Conservation (phyloP, 106 monocot genomes). For the Dioscorea zingiberensis region DNA sequence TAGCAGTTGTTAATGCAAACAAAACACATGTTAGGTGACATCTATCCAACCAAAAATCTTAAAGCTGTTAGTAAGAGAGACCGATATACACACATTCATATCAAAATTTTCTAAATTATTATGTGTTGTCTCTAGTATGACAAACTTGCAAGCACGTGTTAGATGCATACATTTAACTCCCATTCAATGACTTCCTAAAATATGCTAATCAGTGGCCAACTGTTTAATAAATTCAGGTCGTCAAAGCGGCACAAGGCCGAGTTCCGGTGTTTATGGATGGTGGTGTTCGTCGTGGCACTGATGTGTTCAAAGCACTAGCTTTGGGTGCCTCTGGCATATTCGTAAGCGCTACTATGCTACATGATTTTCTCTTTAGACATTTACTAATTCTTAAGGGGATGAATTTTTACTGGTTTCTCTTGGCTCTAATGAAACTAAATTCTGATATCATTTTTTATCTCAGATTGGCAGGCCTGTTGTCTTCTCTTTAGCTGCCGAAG, state of each 20-base stretch:
- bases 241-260: constrained; percentile 45
- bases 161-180: too few relatives aligned
- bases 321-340: constrained; percentile 81
- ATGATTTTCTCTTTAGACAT: background rate
- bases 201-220: too few relatives aligned
- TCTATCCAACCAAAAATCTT: too few relatives aligned
- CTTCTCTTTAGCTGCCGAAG: constrained; percentile 79
- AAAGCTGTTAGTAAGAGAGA: too few relatives aligned
- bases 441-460: background rate
- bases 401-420: background rate
- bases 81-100: too few relatives aligned
- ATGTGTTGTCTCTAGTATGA: too few relatives aligned
- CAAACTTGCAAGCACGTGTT: too few relatives aligned
- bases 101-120: too few relatives aligned
- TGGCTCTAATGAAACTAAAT: background rate
- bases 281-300: constrained; percentile 84
- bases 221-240: constrained; percentile 36
- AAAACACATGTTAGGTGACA: too few relatives aligned
- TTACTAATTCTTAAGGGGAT: background rate
- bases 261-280: constrained; percentile 89
- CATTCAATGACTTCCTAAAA: too few relatives aligned
- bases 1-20: too few relatives aligned
- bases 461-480: constrained; percentile 92
- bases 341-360: constrained; percentile 43
- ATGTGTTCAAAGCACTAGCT: constrained; percentile 94